phyloP scores from a whole-genome alignment of 2,329 filamentous ascomycete genomes.

The Juglanconis juglandina region DNA sequence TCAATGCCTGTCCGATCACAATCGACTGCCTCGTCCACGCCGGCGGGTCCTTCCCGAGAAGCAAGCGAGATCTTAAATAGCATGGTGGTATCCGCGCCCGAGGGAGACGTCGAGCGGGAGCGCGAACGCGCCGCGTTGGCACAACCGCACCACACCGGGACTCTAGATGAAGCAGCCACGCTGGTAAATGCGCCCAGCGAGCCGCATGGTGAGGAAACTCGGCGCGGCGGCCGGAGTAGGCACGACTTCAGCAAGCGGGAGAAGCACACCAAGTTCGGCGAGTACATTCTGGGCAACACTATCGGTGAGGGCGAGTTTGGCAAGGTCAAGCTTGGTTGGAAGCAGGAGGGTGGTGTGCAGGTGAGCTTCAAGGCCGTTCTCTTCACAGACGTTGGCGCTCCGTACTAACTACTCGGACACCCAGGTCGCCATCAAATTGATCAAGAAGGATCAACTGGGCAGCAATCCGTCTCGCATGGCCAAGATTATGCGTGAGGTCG shows the following conservation, averaged over 20 bases:
- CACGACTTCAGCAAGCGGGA: constrained; percentile 58
- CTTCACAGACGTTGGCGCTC: not conserved
- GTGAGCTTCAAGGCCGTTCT: constrained; percentile 36
- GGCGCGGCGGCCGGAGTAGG: constrained; percentile 51
- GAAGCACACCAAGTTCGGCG: constrained; percentile 87
- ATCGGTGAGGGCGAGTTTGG: constrained; percentile 98
- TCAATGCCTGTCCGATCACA: constrained; percentile 45
- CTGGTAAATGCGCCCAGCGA: constrained; percentile 41
- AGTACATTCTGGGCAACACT: constrained; percentile 93
- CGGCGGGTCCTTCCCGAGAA: constrained; percentile 65
- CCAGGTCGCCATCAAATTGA: constrained; percentile 94
- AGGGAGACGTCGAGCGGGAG: constrained; percentile 69
- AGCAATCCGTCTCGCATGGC: constrained; percentile 83
- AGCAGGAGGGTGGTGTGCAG: constrained; percentile 86
- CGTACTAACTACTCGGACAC: not conserved
- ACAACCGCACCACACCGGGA: constrained; percentile 36
- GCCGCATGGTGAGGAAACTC: constrained; percentile 38
- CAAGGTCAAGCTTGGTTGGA: constrained; percentile 98
- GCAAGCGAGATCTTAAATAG: constrained; percentile 76
- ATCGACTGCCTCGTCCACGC: constrained; percentile 46
- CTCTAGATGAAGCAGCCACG: constrained; percentile 42
- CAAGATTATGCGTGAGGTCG: constrained; percentile 96
- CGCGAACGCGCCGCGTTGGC: constrained; percentile 66
- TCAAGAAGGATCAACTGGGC: constrained; percentile 85
- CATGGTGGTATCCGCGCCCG: constrained; percentile 71